Conservation (phyloP, 2,329 filamentous ascomycete genomes). For the Aspergillus eucalypticola region DNA sequence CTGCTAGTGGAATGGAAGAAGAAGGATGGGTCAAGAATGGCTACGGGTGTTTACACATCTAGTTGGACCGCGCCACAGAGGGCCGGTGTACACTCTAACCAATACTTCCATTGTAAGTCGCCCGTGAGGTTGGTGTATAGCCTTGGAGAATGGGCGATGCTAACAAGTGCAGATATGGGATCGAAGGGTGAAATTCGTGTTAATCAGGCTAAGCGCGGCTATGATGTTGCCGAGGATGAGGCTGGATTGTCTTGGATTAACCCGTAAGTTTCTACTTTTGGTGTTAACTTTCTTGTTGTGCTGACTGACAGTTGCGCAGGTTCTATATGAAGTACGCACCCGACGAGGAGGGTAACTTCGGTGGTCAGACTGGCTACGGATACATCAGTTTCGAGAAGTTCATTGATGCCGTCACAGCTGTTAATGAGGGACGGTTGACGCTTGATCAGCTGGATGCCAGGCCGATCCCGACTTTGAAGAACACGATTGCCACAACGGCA, state of each 20-base stretch:
- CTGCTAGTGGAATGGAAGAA: conserved; percentile 86
- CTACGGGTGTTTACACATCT: conserved; percentile 87
- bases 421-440: conserved; percentile 72
- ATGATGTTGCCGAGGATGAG: conserved; percentile 87
- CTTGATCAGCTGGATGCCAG: conserved; percentile 77
- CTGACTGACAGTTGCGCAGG: conserved; percentile 28
- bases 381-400: conserved; percentile 97
- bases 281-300: background rate
- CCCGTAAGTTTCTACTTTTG: conserved; percentile 54
- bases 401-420: conserved; percentile 76
- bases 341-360: conserved; percentile 93
- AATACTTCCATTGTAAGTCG: conserved; percentile 79
- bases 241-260: conserved; percentile 78
- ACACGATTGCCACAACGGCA: conserved; percentile 88
- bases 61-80: conserved; percentile 93
- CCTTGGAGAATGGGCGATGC: background rate
- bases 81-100: conserved; percentile 92
- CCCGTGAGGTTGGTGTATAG: background rate
- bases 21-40: conserved; percentile 67
- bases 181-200: conserved; percentile 80
- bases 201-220: conserved; percentile 91
- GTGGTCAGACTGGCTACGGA: conserved; percentile 85
- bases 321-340: conserved; percentile 96
- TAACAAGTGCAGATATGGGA: conserved; percentile 61
- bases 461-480: conserved; percentile 79